Percentiles rank a stretch among this genome's conserved stretches.
Evolutionary conservation across 495 filamentous ascomycete genomes (phyloP).

Genomic region (Geopyxis carbonaria): DNA sequence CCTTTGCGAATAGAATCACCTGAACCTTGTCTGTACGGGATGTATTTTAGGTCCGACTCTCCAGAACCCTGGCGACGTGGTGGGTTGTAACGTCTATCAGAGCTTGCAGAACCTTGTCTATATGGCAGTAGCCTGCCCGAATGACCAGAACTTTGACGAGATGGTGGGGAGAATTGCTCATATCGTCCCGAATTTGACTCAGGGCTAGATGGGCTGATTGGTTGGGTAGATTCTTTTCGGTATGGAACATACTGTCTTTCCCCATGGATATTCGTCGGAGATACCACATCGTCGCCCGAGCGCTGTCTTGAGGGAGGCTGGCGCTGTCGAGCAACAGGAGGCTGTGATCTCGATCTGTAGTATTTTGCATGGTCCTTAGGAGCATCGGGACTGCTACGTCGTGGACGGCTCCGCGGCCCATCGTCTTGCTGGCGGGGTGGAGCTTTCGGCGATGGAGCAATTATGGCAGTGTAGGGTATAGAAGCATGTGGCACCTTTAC

Average conservation of each 20-base stretch:
- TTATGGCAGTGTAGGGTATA: neutral
- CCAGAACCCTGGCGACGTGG: slow-evolving; percentile 15
- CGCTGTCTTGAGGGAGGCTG: slow-evolving; percentile 24
- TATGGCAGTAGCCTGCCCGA: slow-evolving; percentile 18
- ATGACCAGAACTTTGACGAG: slow-evolving; percentile 11
- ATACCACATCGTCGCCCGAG: slow-evolving; percentile 19
- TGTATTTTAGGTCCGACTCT: slow-evolving; percentile 13
- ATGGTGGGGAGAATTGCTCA: slow-evolving; percentile 15
- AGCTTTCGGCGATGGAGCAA: neutral
- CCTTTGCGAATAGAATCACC: slow-evolving; percentile 1
- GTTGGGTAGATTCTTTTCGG: slow-evolving; percentile 18
- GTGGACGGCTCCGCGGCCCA: neutral
- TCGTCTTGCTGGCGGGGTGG: neutral
- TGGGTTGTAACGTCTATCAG: slow-evolving; percentile 14
- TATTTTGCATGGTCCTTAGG: slow-evolving; percentile 1
- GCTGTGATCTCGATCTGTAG: slow-evolving; percentile 14
- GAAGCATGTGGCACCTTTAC: neutral
- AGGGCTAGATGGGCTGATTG: slow-evolving; percentile 10
- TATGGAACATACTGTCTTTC: slow-evolving; percentile 17
- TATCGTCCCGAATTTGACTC: slow-evolving; percentile 16
- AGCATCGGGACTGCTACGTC: neutral
- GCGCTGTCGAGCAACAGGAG: slow-evolving; percentile 3
- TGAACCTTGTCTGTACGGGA: slow-evolving; percentile 19
- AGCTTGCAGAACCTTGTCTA: slow-evolving; percentile 13
- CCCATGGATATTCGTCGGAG: slow-evolving; percentile 6